Evolutionary conservation across 257 asterid genomes (phyloP).

Genomic region (Jaltomata sinuosa): DNA sequence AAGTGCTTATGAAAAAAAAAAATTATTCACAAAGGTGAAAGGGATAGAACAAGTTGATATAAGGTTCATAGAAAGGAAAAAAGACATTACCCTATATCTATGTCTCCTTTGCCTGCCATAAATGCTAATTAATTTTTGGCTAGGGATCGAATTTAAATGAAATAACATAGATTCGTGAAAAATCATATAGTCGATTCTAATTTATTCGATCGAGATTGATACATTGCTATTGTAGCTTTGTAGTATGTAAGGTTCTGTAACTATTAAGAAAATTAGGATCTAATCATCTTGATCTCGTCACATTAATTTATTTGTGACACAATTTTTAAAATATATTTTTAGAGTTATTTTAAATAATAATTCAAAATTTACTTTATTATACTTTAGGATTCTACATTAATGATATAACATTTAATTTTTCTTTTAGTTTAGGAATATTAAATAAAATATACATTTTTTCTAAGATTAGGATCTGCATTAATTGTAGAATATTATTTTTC

Average conservation of each 20-base stretch:
- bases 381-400: not conserved
- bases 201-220: not conserved
- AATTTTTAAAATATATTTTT: not conserved
- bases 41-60: slow-evolving; percentile 14
- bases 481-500: too few species aligned
- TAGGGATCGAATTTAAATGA: not conserved
- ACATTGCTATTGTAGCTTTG: not conserved
- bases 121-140: not conserved
- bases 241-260: not conserved
- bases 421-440: not conserved
- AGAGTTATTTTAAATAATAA: not conserved
- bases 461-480: too few species aligned
- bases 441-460: not conserved
- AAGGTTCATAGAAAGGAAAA: not conserved
- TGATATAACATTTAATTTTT: not conserved
- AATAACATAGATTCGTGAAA: not conserved
- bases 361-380: not conserved
- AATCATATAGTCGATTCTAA: not conserved
- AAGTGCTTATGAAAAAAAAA: slow-evolving; percentile 3
- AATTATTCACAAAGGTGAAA: slow-evolving; percentile 15
- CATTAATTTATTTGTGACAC: not conserved
- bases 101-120: not conserved
- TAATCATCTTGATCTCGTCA: not conserved
- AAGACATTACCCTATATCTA: not conserved
- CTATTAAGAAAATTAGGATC: not conserved